These are phyloP conservation scores for Crithidia thermophila DNA, from an alignment of 208 protist genomes.

Conservation along the genomic window DNA sequence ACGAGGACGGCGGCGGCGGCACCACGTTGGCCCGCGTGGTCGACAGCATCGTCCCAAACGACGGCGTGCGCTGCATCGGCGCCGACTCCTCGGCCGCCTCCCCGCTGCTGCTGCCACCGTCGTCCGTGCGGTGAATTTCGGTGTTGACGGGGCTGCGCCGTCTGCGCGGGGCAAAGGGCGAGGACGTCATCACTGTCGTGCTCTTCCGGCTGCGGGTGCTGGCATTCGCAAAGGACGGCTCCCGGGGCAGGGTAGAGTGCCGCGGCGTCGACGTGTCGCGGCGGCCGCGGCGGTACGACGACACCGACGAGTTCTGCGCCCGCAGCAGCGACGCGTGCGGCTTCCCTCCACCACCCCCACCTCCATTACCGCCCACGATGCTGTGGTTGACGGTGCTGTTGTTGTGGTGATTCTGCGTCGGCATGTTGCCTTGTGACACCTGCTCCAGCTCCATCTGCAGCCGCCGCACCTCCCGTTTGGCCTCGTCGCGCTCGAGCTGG, in stretches of 20 bases:
- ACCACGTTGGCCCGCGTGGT: too few relatives aligned
- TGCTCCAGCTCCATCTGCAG: slow-evolving; percentile 53
- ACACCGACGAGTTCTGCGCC: not conserved
- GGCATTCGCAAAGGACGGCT: slow-evolving; percentile 2
- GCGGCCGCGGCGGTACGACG: not conserved
- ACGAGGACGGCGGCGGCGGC: too few relatives aligned
- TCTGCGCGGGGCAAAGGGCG: not conserved
- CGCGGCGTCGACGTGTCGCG: slow-evolving; percentile 6
- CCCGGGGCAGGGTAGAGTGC: not conserved
- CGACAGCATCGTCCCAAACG: not conserved
- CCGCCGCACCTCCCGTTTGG: slow-evolving; percentile 47
- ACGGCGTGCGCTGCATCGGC: not conserved
- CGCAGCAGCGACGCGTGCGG: not conserved
- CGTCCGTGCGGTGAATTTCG: too few relatives aligned
- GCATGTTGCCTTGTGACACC: slow-evolving; percentile 12
- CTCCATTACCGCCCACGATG: too few relatives aligned
- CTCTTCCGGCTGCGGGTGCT: not conserved
- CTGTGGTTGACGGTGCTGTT: slow-evolving; percentile 8
- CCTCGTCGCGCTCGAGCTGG: slow-evolving; percentile 71
- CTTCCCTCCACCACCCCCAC: too few relatives aligned
- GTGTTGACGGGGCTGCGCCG: not conserved
- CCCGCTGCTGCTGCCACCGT: not conserved
- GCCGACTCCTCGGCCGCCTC: not conserved
- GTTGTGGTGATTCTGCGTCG: not conserved
- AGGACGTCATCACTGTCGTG: not conserved